phyloP scores from a whole-genome alignment of 129 eudicot genomes.

The Escallonia rubra region DNA sequence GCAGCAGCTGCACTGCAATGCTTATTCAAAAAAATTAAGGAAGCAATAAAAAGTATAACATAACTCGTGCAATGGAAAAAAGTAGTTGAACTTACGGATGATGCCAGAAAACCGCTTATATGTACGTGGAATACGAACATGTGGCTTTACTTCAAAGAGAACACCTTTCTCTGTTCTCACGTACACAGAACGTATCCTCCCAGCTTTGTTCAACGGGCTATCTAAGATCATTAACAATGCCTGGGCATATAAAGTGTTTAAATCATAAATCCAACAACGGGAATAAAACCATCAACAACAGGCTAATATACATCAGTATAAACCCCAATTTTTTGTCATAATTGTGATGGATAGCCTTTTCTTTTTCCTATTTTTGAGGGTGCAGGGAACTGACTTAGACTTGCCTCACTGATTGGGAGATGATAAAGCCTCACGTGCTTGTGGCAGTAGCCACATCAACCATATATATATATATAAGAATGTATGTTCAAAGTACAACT shows the following conservation, averaged over 20 bases:
- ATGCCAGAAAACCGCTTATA: constrained; percentile 87
- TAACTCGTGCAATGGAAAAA: not conserved
- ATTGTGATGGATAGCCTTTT: too few relatives aligned
- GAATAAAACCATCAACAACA: not conserved
- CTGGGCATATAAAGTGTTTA: constrained; percentile 22
- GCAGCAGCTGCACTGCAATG: constrained; percentile 86
- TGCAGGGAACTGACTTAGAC: too few relatives aligned
- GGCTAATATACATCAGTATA: too few relatives aligned
- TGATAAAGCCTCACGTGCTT: too few relatives aligned
- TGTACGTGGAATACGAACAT: constrained; percentile 95
- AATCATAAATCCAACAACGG: not conserved
- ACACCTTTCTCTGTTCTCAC: constrained; percentile 89
- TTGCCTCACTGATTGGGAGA: too few relatives aligned
- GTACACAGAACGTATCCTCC: constrained; percentile 75
- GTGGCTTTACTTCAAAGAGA: constrained; percentile 87
- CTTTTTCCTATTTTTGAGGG: too few relatives aligned
- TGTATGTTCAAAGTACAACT: too few relatives aligned
- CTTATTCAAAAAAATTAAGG: constrained; percentile 1
- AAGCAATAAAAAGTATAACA: not conserved
- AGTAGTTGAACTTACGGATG: constrained; percentile 61
- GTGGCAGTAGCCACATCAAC: too few relatives aligned
- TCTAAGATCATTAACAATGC: constrained; percentile 84
- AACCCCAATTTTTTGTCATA: too few relatives aligned
- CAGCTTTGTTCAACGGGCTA: constrained; percentile 87
- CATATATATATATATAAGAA: too few relatives aligned